Conservation (phyloP, 1,139 yeast genomes). For the Saccharomyces pastorianus region DNA sequence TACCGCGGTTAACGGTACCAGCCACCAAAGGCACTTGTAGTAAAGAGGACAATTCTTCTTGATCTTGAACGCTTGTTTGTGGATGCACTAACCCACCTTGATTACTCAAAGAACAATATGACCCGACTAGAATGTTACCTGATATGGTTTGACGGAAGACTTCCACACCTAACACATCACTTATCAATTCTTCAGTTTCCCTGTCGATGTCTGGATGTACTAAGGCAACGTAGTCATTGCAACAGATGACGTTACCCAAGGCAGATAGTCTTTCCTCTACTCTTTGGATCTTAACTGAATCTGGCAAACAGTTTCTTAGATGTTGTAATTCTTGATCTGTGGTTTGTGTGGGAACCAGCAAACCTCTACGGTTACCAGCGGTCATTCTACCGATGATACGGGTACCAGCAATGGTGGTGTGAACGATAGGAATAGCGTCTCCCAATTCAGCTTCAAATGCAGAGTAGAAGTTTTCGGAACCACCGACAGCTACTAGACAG, state of each 20-base stretch:
- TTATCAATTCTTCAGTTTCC: conserved; percentile 96
- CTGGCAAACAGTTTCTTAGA: conserved; percentile 92
- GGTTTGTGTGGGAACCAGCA: conserved; percentile 93
- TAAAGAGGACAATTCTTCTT: conserved; percentile 91
- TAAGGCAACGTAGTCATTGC: conserved; percentile 96
- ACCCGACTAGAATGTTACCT: conserved; percentile 94
- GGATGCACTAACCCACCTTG: conserved; percentile 99
- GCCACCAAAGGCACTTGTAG: conserved; percentile 97
- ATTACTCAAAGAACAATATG: conserved; percentile 88
- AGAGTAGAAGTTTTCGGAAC: conserved; percentile 93
- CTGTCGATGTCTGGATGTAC: conserved; percentile 99
- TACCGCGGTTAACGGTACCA: conserved; percentile 97
- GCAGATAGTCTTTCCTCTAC: conserved; percentile 97
- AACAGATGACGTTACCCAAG: conserved; percentile 93
- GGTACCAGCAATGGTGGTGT: conserved; percentile 96
- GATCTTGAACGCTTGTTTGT: conserved; percentile 93
- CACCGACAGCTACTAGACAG: conserved; percentile 94
- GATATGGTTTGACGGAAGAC: conserved; percentile 98
- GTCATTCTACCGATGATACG: conserved; percentile 98
- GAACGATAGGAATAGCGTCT: conserved; percentile 91
- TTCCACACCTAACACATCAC: conserved; percentile 98
- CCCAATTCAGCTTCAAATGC: conserved; percentile 97
- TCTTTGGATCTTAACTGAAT: conserved; percentile 88
- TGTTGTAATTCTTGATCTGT: conserved; percentile 99
- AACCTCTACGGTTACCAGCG: conserved; percentile 96